Evolutionary conservation across 495 filamentous ascomycete species (phyloP).

Genomic region (Choiromyces venosus): DNA sequence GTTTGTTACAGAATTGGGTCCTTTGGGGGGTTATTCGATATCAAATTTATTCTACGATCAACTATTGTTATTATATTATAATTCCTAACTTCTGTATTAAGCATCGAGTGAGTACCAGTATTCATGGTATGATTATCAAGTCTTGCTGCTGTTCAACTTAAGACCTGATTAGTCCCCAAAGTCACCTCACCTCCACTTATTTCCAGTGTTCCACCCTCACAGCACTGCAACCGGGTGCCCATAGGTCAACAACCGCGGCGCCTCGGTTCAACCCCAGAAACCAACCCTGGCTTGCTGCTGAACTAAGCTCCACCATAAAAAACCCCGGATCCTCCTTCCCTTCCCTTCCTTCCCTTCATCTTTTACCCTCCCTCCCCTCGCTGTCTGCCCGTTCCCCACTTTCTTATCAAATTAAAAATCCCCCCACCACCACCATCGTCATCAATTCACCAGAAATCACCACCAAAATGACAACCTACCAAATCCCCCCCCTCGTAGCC

Average conservation of each 20-base stretch:
- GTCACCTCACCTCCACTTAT: background rate
- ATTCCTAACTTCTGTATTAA: background rate
- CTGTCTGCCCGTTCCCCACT: background rate
- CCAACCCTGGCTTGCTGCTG: background rate
- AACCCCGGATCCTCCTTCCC: background rate
- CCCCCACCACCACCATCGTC: background rate
- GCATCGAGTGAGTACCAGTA: background rate
- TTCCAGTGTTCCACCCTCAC: background rate
- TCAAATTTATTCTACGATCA: background rate
- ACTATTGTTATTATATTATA: background rate
- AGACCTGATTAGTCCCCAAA: background rate
- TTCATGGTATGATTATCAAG: background rate
- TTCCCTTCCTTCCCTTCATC: background rate
- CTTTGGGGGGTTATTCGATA: background rate
- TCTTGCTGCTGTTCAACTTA: background rate
- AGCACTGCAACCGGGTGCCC: background rate
- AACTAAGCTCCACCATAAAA: background rate
- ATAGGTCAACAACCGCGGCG: background rate
- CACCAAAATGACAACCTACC: constrained; percentile 22
- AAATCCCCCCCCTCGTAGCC: constrained; percentile 36
- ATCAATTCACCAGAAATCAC: constrained; percentile 42
- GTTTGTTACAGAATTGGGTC: background rate
- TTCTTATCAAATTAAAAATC: background rate
- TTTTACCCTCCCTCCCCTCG: background rate
- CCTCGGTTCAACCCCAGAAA: background rate